Conservation (phyloP, 139 green algal species). For the Tetradesmus obliquus region DNA sequence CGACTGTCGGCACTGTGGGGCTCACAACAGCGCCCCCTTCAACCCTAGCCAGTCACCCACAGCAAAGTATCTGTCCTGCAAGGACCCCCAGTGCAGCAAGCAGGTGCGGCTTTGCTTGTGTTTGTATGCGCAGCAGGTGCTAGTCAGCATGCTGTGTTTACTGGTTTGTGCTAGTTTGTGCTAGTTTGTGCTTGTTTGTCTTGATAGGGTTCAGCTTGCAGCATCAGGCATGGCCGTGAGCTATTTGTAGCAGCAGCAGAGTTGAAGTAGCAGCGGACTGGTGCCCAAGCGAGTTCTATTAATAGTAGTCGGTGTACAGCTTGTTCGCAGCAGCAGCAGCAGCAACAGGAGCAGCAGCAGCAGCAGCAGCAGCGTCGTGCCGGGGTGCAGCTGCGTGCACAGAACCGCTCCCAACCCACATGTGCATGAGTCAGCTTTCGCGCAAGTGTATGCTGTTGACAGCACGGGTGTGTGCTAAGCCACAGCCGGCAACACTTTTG, state of each 20-base stretch:
- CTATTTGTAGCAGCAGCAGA: background rate
- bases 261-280: background rate
- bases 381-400: background rate
- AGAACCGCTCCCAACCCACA: background rate
- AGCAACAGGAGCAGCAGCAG: background rate
- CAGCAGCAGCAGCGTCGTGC: no score
- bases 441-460: no score
- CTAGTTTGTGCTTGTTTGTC: no score
- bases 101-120: background rate
- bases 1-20: slow-evolving; percentile 36
- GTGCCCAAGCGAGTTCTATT: background rate
- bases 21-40: slow-evolving; percentile 14
- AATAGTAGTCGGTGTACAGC: background rate
- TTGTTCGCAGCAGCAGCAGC: background rate
- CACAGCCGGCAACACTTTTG: no score
- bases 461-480: no score
- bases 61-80: background rate
- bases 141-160: no score
- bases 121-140: background rate
- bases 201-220: no score
- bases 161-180: no score
- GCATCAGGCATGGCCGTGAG: background rate
- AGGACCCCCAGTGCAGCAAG: background rate
- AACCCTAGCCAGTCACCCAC: slow-evolving; percentile 12
- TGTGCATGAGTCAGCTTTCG: background rate